These are phyloP conservation scores for Xylaria nigripes DNA, from an alignment of 495 filamentous ascomycete genomes.

Conservation along the genomic window DNA sequence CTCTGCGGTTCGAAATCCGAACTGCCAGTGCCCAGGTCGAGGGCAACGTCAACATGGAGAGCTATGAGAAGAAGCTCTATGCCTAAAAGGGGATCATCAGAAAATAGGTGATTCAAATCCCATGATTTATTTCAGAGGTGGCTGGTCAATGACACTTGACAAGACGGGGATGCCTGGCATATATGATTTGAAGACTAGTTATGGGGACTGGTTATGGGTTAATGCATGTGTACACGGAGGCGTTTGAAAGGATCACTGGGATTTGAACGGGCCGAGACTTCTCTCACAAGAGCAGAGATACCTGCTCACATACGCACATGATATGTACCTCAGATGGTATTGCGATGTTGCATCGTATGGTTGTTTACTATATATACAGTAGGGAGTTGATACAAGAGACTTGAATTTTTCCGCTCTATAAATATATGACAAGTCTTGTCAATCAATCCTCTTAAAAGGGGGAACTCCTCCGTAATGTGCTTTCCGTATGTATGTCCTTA, in stretches of 20 bases:
- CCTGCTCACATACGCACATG: not conserved
- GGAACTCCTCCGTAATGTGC: too few species aligned
- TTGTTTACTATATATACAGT: not conserved
- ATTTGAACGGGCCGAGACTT: not conserved
- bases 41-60: conserved; percentile 94
- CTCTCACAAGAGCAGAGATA: too few species aligned
- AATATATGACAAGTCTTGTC: not conserved
- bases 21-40: conserved; percentile 92
- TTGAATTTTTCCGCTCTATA: not conserved
- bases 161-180: conserved; percentile 6
- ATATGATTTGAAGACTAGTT: conserved; percentile 7
- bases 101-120: not conserved
- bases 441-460: not conserved
- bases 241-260: conserved; percentile 19
- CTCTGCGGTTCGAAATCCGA: conserved; percentile 84
- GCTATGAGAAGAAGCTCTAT: conserved; percentile 99
- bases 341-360: not conserved
- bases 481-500: too few species aligned
- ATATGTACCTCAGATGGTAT: not conserved
- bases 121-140: not conserved
- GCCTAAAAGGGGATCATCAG: conserved; percentile 45
- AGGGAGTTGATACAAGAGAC: not conserved
- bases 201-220: conserved; percentile 7
- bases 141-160: not conserved
- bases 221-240: conserved; percentile 17